Percentiles rank a stretch among this genome's conserved stretches.
Evolutionary conservation across 169 alveolate species (phyloP).

Genomic region (Babesia gibsoni): DNA sequence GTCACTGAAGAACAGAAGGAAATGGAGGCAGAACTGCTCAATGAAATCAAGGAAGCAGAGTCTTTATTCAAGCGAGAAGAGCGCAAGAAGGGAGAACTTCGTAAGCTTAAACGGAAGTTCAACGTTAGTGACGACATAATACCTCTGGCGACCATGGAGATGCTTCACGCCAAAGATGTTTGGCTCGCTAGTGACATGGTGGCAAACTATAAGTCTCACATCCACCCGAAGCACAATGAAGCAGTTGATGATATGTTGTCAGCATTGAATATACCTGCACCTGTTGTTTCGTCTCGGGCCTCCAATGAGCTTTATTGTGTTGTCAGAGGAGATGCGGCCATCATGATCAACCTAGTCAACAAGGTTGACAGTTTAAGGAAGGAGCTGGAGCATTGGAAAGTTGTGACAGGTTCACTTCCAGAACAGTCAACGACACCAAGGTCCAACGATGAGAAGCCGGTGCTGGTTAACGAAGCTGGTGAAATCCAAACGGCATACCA

Average conservation of each 20-base stretch:
- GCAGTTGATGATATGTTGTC: constrained; percentile 61
- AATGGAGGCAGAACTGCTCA: constrained; percentile 63
- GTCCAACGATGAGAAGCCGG: constrained; percentile 24
- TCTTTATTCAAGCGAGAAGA: constrained; percentile 63
- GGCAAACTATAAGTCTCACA: constrained; percentile 46
- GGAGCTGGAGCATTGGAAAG: constrained; percentile 63
- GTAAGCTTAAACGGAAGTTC: constrained; percentile 67
- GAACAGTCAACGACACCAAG: constrained; percentile 20
- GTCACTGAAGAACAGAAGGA: constrained; percentile 67
- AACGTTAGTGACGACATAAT: constrained; percentile 66
- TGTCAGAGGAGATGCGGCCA: constrained; percentile 64
- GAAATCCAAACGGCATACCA: constrained; percentile 15
- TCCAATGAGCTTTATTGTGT: constrained; percentile 64
- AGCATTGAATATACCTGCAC: constrained; percentile 60
- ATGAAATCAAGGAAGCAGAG: constrained; percentile 71
- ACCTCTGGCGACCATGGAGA: constrained; percentile 54
- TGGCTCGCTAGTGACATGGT: constrained; percentile 62
- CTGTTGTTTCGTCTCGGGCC: constrained; percentile 58
- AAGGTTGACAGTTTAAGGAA: constrained; percentile 58
- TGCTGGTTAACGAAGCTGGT: background rate
- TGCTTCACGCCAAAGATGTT: constrained; percentile 39
- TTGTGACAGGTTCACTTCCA: constrained; percentile 11
- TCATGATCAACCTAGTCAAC: constrained; percentile 58
- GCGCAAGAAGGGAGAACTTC: constrained; percentile 68
- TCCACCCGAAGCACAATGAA: constrained; percentile 56